Evolutionary conservation across 441 rosid species (phyloP).

Genomic region (Erysimum cheiri): DNA sequence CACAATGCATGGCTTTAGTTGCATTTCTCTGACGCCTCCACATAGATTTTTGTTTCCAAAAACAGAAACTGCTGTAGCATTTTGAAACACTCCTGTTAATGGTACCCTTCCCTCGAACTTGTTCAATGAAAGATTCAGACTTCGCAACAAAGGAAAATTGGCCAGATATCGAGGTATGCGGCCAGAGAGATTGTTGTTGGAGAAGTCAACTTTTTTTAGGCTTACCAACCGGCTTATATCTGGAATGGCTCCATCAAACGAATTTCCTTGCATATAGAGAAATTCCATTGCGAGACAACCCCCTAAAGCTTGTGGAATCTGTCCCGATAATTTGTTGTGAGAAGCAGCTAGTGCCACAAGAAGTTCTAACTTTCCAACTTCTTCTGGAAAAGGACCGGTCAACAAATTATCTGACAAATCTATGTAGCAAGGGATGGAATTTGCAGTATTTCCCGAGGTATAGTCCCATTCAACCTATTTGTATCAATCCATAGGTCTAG

Average conservation of each 20-base stretch:
- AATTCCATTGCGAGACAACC: slow-evolving; percentile 32
- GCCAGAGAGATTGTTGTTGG: slow-evolving; percentile 42
- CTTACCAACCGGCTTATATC: slow-evolving; percentile 41
- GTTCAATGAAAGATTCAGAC: slow-evolving; percentile 44
- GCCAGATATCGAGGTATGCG: slow-evolving; percentile 33
- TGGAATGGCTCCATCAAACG: slow-evolving; percentile 46
- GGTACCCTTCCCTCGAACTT: slow-evolving; percentile 45
- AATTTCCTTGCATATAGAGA: slow-evolving; percentile 41
- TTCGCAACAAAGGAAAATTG: not conserved
- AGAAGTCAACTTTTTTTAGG: slow-evolving; percentile 41
- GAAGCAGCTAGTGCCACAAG: slow-evolving; percentile 29
- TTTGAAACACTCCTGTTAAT: slow-evolving; percentile 34
- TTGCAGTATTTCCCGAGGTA: slow-evolving; percentile 42
- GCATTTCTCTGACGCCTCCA: slow-evolving; percentile 44
- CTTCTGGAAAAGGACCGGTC: slow-evolving; percentile 32
- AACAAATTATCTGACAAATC: slow-evolving; percentile 42
- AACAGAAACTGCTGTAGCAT: slow-evolving; percentile 40
- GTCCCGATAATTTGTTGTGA: slow-evolving; percentile 34
- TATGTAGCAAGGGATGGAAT: slow-evolving; percentile 36
- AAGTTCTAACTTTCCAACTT: slow-evolving; percentile 34
- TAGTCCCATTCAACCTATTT: slow-evolving; percentile 45
- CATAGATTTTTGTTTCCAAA: slow-evolving; percentile 45
- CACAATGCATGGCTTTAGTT: slow-evolving; percentile 35
- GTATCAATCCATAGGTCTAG: slow-evolving; percentile 38
- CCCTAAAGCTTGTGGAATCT: slow-evolving; percentile 36